Percentiles rank a stretch among this genome's conserved stretches.
phyloP scores from a whole-genome alignment of 768 basidiomycete genomes.

The Collybia sordida region DNA sequence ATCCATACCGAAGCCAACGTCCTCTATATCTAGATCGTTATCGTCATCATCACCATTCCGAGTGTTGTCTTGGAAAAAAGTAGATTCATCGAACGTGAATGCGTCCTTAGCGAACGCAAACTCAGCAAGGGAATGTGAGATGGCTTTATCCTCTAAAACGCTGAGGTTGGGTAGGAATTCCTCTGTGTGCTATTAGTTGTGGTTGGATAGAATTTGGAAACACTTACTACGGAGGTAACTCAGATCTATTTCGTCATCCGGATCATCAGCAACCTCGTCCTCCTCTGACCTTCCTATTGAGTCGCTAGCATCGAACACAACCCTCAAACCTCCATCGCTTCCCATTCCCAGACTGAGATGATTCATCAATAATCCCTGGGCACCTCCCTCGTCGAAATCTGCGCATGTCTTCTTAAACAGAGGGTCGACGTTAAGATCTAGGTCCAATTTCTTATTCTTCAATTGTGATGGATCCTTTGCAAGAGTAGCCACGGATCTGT shows the following conservation, averaged over 20 bases:
- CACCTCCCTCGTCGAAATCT: constrained; percentile 98
- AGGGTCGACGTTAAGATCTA: constrained; percentile 96
- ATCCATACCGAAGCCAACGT: constrained; percentile 36
- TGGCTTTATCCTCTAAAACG: constrained; percentile 63
- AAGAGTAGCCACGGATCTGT: constrained; percentile 80
- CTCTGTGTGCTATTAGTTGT: constrained; percentile 31
- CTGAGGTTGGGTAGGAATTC: constrained; percentile 75
- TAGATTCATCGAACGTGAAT: constrained; percentile 60
- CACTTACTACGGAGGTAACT: constrained; percentile 58
- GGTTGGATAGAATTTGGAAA: constrained; percentile 1
- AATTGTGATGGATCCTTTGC: constrained; percentile 82
- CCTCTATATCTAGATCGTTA: constrained; percentile 37
- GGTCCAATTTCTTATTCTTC: constrained; percentile 88
- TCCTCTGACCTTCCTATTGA: constrained; percentile 80
- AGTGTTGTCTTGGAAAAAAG: constrained; percentile 58
- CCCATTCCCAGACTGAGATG: constrained; percentile 81
- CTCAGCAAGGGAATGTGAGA: constrained; percentile 75
- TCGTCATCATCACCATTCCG: constrained; percentile 40
- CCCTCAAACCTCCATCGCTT: constrained; percentile 77
- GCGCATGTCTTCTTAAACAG: constrained; percentile 97
- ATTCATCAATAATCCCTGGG: constrained; percentile 95
- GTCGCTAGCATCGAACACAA: constrained; percentile 96
- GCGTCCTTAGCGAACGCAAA: constrained; percentile 82
- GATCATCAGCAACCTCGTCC: constrained; percentile 72
- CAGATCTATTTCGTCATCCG: constrained; percentile 66